Conservation (phyloP, 2,329 filamentous ascomycete genomes). For the Aspergillus ustus region DNA sequence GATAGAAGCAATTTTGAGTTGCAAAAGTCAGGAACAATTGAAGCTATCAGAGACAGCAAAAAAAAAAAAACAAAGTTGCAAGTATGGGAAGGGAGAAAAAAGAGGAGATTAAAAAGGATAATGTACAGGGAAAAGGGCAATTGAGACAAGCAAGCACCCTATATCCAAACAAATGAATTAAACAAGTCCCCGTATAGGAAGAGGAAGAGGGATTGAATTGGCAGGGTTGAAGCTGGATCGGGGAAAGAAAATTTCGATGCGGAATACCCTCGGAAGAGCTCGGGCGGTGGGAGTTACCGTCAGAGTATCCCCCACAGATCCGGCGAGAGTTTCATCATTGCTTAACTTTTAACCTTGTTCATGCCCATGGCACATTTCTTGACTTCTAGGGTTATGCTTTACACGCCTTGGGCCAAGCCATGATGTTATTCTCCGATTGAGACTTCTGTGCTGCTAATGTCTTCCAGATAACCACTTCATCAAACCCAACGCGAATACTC, state of each 20-base stretch:
- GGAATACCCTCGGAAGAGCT: constrained; percentile 47
- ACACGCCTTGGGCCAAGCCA: background rate
- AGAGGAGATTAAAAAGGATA: constrained; percentile 32
- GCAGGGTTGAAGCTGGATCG: constrained; percentile 32
- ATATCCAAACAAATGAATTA: constrained; percentile 38
- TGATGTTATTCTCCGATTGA: background rate
- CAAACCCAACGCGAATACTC: background rate
- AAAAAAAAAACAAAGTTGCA: constrained; percentile 15
- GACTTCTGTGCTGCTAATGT: background rate
- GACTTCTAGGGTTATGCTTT: background rate
- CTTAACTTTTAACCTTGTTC: constrained; percentile 29
- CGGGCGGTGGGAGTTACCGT: constrained; percentile 35
- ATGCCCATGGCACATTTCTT: constrained; percentile 24
- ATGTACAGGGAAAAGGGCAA: constrained; percentile 40
- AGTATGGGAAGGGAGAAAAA: constrained; percentile 24
- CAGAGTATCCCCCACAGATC: constrained; percentile 1
- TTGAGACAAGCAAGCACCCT: constrained; percentile 39
- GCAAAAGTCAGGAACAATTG: background rate
- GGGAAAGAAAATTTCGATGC: constrained; percentile 48
- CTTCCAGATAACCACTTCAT: background rate
- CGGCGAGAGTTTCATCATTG: background rate
- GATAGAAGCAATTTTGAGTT: constrained; percentile 15
- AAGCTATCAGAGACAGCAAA: constrained; percentile 13
- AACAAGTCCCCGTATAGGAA: constrained; percentile 26
- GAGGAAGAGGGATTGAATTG: constrained; percentile 22